Evolutionary conservation across 345 rosid genomes (phyloP).

Genomic region (Sisymbrium altissimum): DNA sequence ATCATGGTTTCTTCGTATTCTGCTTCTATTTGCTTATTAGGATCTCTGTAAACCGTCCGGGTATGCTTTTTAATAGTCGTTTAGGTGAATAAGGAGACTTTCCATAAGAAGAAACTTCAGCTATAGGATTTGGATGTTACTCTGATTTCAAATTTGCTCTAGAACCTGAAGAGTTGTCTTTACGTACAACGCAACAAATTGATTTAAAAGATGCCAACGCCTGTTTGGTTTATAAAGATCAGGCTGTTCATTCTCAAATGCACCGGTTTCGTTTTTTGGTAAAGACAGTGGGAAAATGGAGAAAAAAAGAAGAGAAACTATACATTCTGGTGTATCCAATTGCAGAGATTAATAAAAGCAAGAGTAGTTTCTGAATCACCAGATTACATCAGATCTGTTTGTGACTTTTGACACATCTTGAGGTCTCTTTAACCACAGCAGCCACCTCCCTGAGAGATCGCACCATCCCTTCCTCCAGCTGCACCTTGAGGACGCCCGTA

Average conservation of each 20-base stretch:
- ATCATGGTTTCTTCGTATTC: slow-evolving; percentile 2
- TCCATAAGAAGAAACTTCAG: neutral
- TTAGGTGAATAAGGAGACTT: slow-evolving; percentile 22
- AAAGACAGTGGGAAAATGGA: neutral
- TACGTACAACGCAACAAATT: neutral
- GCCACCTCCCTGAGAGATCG: slow-evolving; percentile 68
- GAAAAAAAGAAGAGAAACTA: slow-evolving; percentile 4
- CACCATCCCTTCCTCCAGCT: slow-evolving; percentile 71
- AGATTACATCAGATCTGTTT: slow-evolving; percentile 21
- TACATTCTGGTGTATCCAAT: slow-evolving; percentile 33
- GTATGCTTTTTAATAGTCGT: neutral
- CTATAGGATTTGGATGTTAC: neutral
- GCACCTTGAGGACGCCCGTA: slow-evolving; percentile 76
- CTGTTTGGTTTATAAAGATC: slow-evolving; percentile 28
- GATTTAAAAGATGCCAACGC: slow-evolving; percentile 14
- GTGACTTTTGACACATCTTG: neutral
- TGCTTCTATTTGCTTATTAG: neutral
- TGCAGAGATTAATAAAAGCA: slow-evolving; percentile 29
- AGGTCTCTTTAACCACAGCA: slow-evolving; percentile 50
- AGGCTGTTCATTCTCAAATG: slow-evolving; percentile 26
- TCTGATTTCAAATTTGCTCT: slow-evolving; percentile 1
- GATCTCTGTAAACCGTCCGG: slow-evolving; percentile 13
- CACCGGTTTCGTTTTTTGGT: slow-evolving; percentile 8
- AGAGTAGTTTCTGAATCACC: slow-evolving; percentile 30
- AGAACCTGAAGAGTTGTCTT: neutral